Evolutionary conservation across 768 basidiomycete genomes (phyloP).

Genomic region (Hygrocybe punicea): DNA sequence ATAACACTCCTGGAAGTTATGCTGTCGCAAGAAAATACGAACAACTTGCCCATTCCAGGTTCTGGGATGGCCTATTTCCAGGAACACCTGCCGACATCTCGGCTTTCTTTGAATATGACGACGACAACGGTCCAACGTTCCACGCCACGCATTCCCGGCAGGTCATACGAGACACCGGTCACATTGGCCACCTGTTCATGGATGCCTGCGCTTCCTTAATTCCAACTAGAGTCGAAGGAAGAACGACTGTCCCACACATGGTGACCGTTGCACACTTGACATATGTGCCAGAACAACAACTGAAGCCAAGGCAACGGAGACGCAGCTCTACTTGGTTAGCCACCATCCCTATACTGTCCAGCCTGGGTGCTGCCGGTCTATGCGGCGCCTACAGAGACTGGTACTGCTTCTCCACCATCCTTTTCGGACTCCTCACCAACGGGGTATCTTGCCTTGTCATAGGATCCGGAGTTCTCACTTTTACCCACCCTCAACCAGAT

Average conservation of each 20-base stretch:
- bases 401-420: conserved; percentile 31
- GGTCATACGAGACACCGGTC: conserved; percentile 24
- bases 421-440: conserved; percentile 32
- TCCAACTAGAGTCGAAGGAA: conserved; percentile 7
- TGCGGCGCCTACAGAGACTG: conserved; percentile 30
- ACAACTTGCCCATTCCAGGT: conserved; percentile 29
- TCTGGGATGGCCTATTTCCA: conserved; percentile 35
- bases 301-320: too few species aligned
- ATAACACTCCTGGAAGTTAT: conserved; percentile 36
- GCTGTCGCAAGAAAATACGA: conserved; percentile 30
- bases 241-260: conserved; percentile 8
- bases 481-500: conserved; percentile 16
- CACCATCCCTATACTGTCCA: neutral
- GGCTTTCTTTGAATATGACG: conserved; percentile 24
- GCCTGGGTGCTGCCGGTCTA: conserved; percentile 16
- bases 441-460: conserved; percentile 29
- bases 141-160: conserved; percentile 25
- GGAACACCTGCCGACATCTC: conserved; percentile 32
- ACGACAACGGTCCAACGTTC: conserved; percentile 24
- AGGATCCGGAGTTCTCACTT: conserved; percentile 25
- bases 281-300: neutral
- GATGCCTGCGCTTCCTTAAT: conserved; percentile 16
- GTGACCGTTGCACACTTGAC: conserved; percentile 23
- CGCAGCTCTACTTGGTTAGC: too few species aligned
- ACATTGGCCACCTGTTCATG: conserved; percentile 26